Percentiles rank a stretch among this genome's conserved stretches.
phyloP scores from a whole-genome alignment of 164 flowering plant species.

The Annona cherimola region DNA sequence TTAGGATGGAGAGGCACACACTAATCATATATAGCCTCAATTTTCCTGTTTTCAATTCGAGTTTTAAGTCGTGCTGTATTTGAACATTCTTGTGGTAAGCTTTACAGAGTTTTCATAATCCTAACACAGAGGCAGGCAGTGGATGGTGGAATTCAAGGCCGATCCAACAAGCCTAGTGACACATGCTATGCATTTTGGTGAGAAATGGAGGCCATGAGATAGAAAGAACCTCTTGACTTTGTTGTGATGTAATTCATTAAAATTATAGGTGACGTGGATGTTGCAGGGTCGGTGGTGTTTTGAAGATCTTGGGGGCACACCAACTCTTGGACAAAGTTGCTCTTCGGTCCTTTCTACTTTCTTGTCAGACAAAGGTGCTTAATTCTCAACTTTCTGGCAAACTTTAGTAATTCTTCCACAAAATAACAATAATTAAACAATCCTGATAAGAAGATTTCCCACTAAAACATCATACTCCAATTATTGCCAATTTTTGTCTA shows the following conservation, averaged over 20 bases:
- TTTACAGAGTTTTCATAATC: background rate
- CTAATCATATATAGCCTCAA: background rate
- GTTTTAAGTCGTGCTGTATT: too few species aligned
- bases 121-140: slow-evolving; percentile 64
- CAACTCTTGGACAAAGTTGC: slow-evolving; percentile 52
- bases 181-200: slow-evolving; percentile 98
- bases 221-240: background rate
- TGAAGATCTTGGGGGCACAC: slow-evolving; percentile 61
- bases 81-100: background rate
- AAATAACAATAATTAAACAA: too few species aligned
- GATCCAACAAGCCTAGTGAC: slow-evolving; percentile 80
- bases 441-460: too few species aligned
- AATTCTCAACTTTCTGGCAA: slow-evolving; percentile 3
- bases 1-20: background rate
- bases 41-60: too few species aligned
- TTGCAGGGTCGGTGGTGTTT: slow-evolving; percentile 73
- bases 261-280: background rate
- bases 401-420: background rate
- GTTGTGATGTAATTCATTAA: background rate
- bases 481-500: too few species aligned
- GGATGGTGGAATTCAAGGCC: slow-evolving; percentile 96
- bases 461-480: too few species aligned
- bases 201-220: slow-evolving; percentile 6
- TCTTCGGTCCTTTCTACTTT: slow-evolving; percentile 53
- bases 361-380: slow-evolving; percentile 71